Evolutionary conservation across 495 filamentous ascomycete genomes (phyloP).

Genomic region (Glonium stellatum): DNA sequence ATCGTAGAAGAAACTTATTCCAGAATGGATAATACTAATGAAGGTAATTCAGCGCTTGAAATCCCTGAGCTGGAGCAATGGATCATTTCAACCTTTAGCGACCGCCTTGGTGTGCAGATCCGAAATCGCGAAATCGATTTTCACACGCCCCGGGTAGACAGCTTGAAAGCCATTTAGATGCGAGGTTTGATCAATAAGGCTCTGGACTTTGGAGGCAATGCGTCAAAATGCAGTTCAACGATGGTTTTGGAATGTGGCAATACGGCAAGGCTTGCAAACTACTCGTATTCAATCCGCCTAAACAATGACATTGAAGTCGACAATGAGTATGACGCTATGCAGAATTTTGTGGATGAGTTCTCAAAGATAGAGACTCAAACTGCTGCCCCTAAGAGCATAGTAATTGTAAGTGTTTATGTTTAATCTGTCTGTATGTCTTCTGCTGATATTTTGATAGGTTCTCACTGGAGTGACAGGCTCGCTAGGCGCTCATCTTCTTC

Average conservation of each 20-base stretch:
- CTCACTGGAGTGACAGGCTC: constrained; percentile 28
- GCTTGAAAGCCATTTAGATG: constrained; percentile 26
- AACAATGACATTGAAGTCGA: constrained; percentile 17
- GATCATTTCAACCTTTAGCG: neutral
- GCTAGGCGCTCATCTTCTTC: constrained; percentile 15
- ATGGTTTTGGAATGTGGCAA: constrained; percentile 26
- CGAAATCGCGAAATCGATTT: constrained; percentile 17
- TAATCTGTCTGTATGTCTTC: neutral
- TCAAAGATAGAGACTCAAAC: neutral
- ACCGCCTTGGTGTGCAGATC: neutral
- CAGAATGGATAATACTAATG: neutral
- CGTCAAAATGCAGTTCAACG: constrained; percentile 5
- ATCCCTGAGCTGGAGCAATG: neutral
- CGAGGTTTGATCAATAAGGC: constrained; percentile 14
- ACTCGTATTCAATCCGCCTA: constrained; percentile 31
- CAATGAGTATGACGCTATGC: constrained; percentile 37
- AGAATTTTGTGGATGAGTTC: constrained; percentile 27
- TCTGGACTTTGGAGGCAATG: constrained; percentile 6
- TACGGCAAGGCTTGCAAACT: constrained; percentile 27
- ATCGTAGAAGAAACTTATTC: neutral
- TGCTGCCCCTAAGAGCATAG: neutral
- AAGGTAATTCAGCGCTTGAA: neutral
- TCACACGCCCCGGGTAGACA: constrained; percentile 26
- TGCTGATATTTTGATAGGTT: constrained; percentile 11
- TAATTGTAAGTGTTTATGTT: neutral